Conservation (phyloP, 345 rosid genomes). For the Theobroma cacao region DNA sequence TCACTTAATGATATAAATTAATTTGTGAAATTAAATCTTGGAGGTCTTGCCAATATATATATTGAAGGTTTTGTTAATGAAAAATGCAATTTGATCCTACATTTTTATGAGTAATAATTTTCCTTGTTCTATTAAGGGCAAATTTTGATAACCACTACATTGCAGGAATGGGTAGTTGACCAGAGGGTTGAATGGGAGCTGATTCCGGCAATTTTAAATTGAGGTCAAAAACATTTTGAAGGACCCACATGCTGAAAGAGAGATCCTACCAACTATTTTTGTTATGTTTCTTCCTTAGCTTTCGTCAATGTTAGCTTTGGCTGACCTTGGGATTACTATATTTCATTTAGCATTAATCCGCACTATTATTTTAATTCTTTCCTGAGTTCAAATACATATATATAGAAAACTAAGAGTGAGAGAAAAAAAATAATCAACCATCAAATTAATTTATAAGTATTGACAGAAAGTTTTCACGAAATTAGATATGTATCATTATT, state of each 20-base stretch:
- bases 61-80: too few species aligned
- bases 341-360: background rate
- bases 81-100: too few species aligned
- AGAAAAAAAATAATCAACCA: background rate
- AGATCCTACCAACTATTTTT: constrained; percentile 1
- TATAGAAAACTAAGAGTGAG: background rate
- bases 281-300: background rate
- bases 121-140: too few species aligned
- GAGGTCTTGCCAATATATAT: background rate
- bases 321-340: background rate
- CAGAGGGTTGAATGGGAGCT: background rate
- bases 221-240: background rate
- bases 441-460: background rate
- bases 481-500: background rate
- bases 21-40: background rate
- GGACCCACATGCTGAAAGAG: constrained; percentile 10
- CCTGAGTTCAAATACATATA: background rate
- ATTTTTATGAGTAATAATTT: too few species aligned
- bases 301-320: background rate
- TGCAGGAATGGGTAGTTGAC: background rate
- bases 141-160: background rate
- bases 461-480: background rate
- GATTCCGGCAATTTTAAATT: background rate
- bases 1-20: too few species aligned
- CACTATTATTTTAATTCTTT: background rate